Evolutionary conservation across 2,329 filamentous ascomycete species (phyloP).

Genomic region (Fulvia fulva): DNA sequence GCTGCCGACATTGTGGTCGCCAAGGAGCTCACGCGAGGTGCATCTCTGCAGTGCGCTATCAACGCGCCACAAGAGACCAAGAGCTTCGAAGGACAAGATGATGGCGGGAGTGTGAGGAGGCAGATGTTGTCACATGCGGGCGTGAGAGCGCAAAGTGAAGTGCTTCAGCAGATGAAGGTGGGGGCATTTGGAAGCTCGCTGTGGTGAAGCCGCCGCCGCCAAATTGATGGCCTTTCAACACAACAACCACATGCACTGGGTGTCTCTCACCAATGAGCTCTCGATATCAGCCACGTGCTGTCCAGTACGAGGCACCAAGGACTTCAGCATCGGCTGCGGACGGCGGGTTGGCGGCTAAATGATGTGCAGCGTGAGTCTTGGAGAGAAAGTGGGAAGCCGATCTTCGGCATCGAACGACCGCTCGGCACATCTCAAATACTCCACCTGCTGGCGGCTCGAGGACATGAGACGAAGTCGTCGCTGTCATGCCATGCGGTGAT

Average conservation of each 20-base stretch:
- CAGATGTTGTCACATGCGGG: not conserved
- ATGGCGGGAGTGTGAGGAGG: not conserved
- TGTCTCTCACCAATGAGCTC: too few species aligned
- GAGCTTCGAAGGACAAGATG: not conserved
- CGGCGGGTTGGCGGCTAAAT: not conserved
- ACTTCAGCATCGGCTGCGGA: too few species aligned
- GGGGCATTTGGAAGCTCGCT: not conserved
- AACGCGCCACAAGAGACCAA: not conserved
- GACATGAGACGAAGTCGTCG: too few species aligned
- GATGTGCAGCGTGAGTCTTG: not conserved
- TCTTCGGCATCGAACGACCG: not conserved
- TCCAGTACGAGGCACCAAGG: too few species aligned
- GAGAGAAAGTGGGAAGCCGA: not conserved
- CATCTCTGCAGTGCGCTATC: not conserved
- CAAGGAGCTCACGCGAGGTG: not conserved
- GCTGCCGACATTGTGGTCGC: conserved; percentile 5
- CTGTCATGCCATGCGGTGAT: not conserved
- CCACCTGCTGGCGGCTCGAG: too few species aligned
- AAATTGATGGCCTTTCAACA: not conserved
- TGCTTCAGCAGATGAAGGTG: not conserved
- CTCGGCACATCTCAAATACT: not conserved
- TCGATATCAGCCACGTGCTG: too few species aligned
- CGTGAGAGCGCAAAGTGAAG: not conserved
- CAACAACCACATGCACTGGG: not conserved
- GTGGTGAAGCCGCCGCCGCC: too few species aligned